These are phyloP conservation scores for Tricholoma matsutake DNA, from an alignment of 768 basidiomycete species.

Conservation along the genomic window DNA sequence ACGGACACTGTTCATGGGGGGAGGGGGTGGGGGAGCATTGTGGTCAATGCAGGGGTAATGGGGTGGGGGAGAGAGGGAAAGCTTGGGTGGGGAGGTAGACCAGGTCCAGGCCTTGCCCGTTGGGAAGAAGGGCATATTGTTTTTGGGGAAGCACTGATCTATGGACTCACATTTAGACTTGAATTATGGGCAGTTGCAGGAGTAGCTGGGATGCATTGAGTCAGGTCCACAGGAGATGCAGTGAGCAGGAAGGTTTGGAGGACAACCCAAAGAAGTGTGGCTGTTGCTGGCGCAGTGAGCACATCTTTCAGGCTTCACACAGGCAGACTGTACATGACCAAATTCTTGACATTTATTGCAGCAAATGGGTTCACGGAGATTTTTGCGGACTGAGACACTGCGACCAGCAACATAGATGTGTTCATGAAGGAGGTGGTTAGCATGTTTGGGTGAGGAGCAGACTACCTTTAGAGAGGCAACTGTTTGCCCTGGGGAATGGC, in stretches of 20 bases:
- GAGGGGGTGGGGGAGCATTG: neutral
- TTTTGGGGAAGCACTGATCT: neutral
- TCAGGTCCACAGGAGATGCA: neutral
- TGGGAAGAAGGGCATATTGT: too few species aligned
- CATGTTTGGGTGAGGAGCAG: neutral
- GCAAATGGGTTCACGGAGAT: neutral
- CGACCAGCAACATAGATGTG: constrained; percentile 1
- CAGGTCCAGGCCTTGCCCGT: too few species aligned
- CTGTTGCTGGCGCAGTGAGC: neutral
- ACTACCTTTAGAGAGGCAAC: too few species aligned
- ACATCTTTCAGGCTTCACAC: neutral
- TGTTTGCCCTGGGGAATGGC: too few species aligned
- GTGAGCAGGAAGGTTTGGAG: neutral
- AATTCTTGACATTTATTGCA: neutral
- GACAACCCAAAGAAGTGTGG: neutral
- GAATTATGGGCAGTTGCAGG: neutral
- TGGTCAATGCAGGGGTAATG: neutral
- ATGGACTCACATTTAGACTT: neutral
- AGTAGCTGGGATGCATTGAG: neutral
- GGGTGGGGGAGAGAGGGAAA: too few species aligned
- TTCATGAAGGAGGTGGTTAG: constrained; percentile 2
- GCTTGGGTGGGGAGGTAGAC: too few species aligned
- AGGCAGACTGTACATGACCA: neutral
- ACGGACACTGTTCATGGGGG: neutral
- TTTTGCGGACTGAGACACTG: neutral